A percentile compares a stretch with the other conserved stretches of the same genome.
Evolutionary conservation across 805 yeast genomes (phyloP).

Genomic region (Candida nemodendra): DNA sequence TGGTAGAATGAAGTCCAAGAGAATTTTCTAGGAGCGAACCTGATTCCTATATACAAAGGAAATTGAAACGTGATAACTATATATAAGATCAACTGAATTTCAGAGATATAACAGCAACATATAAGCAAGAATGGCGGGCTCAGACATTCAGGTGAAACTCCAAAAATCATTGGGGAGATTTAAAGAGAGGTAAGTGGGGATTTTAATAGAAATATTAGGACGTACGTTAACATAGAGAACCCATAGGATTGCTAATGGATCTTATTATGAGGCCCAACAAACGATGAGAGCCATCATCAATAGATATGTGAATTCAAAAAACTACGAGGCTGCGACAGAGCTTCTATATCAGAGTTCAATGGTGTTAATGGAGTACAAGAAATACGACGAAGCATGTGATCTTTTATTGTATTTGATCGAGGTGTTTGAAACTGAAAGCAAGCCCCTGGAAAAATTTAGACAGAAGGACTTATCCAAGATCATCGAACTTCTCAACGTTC

Average conservation of each 20-base stretch:
- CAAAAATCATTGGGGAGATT: conserved; percentile 63
- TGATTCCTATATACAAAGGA: no score
- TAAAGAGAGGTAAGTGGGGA: conserved; percentile 39
- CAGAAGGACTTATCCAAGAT: conserved; percentile 35
- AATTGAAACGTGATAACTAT: no score
- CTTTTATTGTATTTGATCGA: conserved; percentile 70
- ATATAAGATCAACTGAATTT: no score
- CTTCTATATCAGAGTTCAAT: conserved; percentile 69
- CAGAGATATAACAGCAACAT: no score
- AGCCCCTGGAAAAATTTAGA: conserved; percentile 30
- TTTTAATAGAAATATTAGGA: not conserved
- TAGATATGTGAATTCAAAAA: conserved; percentile 69
- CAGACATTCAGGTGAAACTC: conserved; percentile 39
- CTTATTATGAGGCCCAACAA: conserved; percentile 94
- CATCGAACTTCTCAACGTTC: conserved; percentile 39
- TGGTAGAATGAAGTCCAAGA: no score
- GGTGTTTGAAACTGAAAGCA: conserved; percentile 52
- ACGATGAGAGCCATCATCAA: conserved; percentile 87
- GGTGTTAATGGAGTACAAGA: conserved; percentile 63
- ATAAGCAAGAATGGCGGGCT: conserved; percentile 17
- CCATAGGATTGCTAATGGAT: conserved; percentile 62
- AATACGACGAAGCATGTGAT: conserved; percentile 82
- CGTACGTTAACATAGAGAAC: not conserved
- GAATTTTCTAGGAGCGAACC: no score
- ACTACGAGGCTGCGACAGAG: conserved; percentile 70